phyloP scores from a whole-genome alignment of 2,329 filamentous ascomycete species.

The Aureobasidium leucospermi region DNA sequence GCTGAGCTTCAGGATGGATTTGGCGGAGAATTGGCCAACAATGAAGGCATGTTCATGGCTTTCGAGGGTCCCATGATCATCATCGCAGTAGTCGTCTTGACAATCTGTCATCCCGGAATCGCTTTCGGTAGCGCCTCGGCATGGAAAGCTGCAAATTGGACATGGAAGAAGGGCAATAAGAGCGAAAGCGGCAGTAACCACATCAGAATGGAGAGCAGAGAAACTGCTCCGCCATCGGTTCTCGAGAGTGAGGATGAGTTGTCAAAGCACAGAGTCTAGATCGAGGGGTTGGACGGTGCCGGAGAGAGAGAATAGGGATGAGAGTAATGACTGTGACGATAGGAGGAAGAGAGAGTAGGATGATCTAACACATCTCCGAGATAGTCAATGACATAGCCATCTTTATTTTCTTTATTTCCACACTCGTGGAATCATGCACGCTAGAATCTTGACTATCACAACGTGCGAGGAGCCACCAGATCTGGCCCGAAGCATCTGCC shows the following conservation, averaged over 20 bases:
- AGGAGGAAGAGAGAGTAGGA: no score
- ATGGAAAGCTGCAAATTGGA: constrained; percentile 16
- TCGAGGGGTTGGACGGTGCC: background rate
- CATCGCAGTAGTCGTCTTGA: constrained; percentile 36
- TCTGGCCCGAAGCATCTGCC: no score
- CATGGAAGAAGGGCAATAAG: constrained; percentile 10
- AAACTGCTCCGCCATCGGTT: background rate
- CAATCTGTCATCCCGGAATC: constrained; percentile 39
- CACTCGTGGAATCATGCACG: no score
- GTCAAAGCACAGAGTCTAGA: no score
- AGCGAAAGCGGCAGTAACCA: background rate
- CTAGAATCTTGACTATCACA: no score
- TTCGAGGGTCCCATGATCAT: constrained; percentile 46
- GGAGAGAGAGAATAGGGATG: no score
- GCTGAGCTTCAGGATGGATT: constrained; percentile 44
- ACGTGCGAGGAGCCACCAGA: no score
- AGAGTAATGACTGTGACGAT: no score
- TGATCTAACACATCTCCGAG: no score
- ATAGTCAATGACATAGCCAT: no score
- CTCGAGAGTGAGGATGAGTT: background rate
- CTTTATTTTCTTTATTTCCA: no score
- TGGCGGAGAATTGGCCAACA: constrained; percentile 36
- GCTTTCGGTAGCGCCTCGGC: constrained; percentile 13
- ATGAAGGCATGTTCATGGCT: constrained; percentile 40
- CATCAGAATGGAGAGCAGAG: background rate